Conservation (phyloP, 169 alveolate genomes). For the Cryptosporidium viatorum region DNA sequence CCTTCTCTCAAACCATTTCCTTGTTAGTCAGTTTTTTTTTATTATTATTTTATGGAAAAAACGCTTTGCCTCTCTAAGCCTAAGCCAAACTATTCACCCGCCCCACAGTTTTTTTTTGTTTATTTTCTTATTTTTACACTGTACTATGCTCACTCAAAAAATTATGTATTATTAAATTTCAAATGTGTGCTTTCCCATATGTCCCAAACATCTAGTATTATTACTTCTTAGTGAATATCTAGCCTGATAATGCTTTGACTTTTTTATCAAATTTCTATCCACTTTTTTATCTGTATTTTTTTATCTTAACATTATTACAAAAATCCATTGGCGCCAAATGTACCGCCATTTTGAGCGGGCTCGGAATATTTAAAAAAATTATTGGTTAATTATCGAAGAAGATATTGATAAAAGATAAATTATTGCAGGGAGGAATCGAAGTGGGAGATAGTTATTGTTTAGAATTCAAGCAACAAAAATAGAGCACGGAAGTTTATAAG, state of each 20-base stretch:
- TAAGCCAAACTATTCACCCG: constrained; percentile 33
- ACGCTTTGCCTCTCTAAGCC: constrained; percentile 12
- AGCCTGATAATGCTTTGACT: neutral
- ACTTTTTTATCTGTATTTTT: too few relatives aligned
- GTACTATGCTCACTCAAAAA: neutral
- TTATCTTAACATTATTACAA: too few relatives aligned
- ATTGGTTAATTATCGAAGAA: neutral
- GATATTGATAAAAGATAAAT: neutral
- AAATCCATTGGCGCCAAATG: neutral
- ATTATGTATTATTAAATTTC: neutral
- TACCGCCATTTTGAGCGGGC: neutral
- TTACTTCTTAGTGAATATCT: neutral
- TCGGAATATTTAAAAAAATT: too few relatives aligned
- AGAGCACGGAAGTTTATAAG: neutral
- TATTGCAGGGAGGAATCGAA: neutral
- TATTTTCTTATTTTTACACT: neutral
- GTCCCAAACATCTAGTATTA: too few relatives aligned
- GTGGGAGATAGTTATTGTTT: neutral
- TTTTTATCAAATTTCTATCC: neutral
- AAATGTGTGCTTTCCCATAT: neutral
- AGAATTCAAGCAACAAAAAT: neutral
- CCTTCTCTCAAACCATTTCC: constrained; percentile 24
- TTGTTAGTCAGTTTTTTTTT: neutral
- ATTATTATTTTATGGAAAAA: neutral
- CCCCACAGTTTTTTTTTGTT: constrained; percentile 47